Conservation (phyloP, 2,329 filamentous ascomycete species). For the Coleophoma crateriformis region DNA sequence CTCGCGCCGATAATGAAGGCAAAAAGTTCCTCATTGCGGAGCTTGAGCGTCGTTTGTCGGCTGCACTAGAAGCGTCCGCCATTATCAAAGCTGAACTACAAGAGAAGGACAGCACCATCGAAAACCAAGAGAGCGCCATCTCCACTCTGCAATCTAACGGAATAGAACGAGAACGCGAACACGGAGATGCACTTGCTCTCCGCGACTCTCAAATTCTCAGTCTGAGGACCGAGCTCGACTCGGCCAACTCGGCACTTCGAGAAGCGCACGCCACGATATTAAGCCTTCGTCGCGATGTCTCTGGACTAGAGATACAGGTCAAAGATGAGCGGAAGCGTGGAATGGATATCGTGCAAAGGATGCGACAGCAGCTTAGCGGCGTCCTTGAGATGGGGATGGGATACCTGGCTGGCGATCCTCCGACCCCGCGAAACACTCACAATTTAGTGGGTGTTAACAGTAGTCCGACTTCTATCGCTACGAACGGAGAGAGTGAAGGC, state of each 20-base stretch:
- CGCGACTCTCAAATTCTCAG: slow-evolving; percentile 45
- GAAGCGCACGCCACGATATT: slow-evolving; percentile 40
- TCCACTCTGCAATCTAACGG: slow-evolving; percentile 4
- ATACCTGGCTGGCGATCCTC: slow-evolving; percentile 27
- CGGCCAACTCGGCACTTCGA: slow-evolving; percentile 38
- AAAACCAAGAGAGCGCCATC: slow-evolving; percentile 10
- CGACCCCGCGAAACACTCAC: slow-evolving; percentile 1
- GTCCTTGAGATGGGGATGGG: slow-evolving; percentile 41
- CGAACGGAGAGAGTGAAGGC: not conserved
- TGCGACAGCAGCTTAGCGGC: slow-evolving; percentile 46
- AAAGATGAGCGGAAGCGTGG: slow-evolving; percentile 43
- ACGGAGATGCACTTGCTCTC: slow-evolving; percentile 42
- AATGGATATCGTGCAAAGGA: slow-evolving; percentile 38
- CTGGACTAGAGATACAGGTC: slow-evolving; percentile 33
- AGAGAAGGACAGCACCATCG: slow-evolving; percentile 20
- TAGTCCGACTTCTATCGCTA: not conserved
- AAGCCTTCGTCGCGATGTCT: not conserved
- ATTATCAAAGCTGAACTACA: slow-evolving; percentile 30
- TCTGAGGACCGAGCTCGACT: slow-evolving; percentile 42
- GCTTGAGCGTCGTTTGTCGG: slow-evolving; percentile 38
- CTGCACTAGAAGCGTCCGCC: slow-evolving; percentile 32
- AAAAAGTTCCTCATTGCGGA: slow-evolving; percentile 32
- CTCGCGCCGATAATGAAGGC: slow-evolving; percentile 24
- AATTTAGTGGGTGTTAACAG: not conserved
- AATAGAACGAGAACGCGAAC: slow-evolving; percentile 16